Conservation (phyloP, 2,329 filamentous ascomycete genomes). For the Cercospora beticola region DNA sequence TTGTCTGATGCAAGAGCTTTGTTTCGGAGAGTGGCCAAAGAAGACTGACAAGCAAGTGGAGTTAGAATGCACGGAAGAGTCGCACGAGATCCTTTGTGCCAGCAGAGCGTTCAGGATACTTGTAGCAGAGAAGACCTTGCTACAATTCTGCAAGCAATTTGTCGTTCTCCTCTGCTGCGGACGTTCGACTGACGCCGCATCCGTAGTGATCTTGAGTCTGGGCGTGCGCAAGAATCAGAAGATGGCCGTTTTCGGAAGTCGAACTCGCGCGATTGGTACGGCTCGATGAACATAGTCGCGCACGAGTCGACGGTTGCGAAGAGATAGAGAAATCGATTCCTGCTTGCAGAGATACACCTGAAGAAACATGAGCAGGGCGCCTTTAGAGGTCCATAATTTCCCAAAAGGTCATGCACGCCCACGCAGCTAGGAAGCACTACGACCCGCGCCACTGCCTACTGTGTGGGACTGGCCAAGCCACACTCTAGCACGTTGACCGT, state of each 20-base stretch:
- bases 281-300: constrained; percentile 24
- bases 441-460: constrained; percentile 35
- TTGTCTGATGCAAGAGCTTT: constrained; percentile 33
- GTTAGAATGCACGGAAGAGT: constrained; percentile 34
- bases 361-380: constrained; percentile 26
- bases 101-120: constrained; percentile 33
- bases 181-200: constrained; percentile 37
- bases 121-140: constrained; percentile 29
- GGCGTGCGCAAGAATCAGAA: constrained; percentile 32
- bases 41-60: constrained; percentile 30
- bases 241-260: constrained; percentile 37
- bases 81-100: constrained; percentile 39
- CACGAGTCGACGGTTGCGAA: constrained; percentile 8
- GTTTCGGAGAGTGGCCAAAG: constrained; percentile 33
- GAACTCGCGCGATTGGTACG: constrained; percentile 24
- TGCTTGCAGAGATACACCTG: constrained; percentile 27
- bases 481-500: constrained; percentile 27
- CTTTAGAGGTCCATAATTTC: constrained; percentile 32
- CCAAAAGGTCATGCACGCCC: constrained; percentile 32
- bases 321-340: constrained; percentile 28
- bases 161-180: constrained; percentile 28
- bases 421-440: constrained; percentile 31
- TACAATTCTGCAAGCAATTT: background rate
- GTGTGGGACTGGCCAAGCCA: constrained; percentile 34
- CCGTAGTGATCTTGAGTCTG: constrained; percentile 35